These are phyloP conservation scores for Malassezia psittaci DNA, from an alignment of 1,284 basidiomycete genomes.

Conservation along the genomic window DNA sequence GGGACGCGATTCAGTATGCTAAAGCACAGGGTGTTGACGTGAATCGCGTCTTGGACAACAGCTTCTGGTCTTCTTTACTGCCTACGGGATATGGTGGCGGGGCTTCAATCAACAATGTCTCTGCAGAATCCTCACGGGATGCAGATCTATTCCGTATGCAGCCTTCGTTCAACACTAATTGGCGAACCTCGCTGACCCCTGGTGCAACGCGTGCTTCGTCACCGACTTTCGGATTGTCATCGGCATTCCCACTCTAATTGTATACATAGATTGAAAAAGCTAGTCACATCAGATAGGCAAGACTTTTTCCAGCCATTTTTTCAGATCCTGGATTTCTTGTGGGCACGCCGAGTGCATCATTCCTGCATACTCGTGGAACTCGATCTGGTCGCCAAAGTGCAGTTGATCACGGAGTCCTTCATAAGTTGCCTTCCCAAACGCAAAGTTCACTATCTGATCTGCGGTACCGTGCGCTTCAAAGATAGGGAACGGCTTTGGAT, in stretches of 20 bases:
- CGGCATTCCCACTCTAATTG: slow-evolving; percentile 8
- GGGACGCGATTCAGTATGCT: slow-evolving; percentile 18
- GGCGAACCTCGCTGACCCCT: slow-evolving; percentile 12
- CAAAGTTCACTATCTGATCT: slow-evolving; percentile 38
- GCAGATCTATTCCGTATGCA: slow-evolving; percentile 7
- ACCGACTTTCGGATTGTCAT: slow-evolving; percentile 4
- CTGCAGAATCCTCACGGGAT: slow-evolving; percentile 8
- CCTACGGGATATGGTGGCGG: slow-evolving; percentile 15
- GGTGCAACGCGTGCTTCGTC: slow-evolving; percentile 20
- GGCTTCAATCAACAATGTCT: not conserved
- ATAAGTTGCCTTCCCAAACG: slow-evolving; percentile 28
- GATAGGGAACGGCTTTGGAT: slow-evolving; percentile 24
- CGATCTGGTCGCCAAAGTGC: slow-evolving; percentile 23
- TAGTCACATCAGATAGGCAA: slow-evolving; percentile 3
- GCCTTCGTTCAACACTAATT: not conserved
- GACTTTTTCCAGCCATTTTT: slow-evolving; percentile 14
- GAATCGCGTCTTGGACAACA: slow-evolving; percentile 18
- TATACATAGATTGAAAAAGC: not conserved
- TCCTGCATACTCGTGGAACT: slow-evolving; percentile 31
- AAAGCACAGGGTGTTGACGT: slow-evolving; percentile 19
- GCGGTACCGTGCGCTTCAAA: slow-evolving; percentile 42
- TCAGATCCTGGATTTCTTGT: slow-evolving; percentile 24
- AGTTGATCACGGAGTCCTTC: slow-evolving; percentile 29
- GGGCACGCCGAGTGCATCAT: slow-evolving; percentile 45
- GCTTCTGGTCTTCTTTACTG: slow-evolving; percentile 17